A percentile compares a stretch with the other conserved stretches of the same genome.
These are phyloP conservation scores for Beauveria asiatica DNA, from an alignment of 2,329 filamentous ascomycete genomes.

Conservation along the genomic window DNA sequence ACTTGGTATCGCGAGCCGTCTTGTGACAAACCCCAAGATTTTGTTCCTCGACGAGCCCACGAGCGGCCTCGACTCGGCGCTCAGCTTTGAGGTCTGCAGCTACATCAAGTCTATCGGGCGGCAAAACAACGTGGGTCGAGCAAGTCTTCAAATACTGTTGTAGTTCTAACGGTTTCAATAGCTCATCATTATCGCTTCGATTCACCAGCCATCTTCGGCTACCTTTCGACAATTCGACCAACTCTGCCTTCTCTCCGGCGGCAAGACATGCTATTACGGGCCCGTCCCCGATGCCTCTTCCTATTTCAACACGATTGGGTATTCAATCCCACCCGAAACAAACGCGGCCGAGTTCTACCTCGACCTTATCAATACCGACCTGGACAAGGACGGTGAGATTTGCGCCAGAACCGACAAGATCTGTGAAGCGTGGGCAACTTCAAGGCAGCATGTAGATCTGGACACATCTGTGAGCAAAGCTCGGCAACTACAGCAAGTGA, in stretches of 20 bases:
- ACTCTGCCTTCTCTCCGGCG: constrained; percentile 62
- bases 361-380: constrained; percentile 71
- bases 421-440: constrained; percentile 19
- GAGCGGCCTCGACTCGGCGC: constrained; percentile 71
- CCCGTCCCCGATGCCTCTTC: constrained; percentile 44
- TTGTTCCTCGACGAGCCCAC: constrained; percentile 81
- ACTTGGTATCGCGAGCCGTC: constrained; percentile 68
- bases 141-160: neutral
- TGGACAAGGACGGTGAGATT: constrained; percentile 42
- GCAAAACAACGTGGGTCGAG: constrained; percentile 50
- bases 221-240: constrained; percentile 78
- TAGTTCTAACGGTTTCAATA: constrained; percentile 21
- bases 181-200: constrained; percentile 72
- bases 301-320: constrained; percentile 56
- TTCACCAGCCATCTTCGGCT: constrained; percentile 75
- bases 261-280: constrained; percentile 67
- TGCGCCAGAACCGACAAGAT: constrained; percentile 27
- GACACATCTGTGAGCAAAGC: neutral
- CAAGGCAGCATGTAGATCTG: constrained; percentile 1
- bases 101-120: constrained; percentile 61
- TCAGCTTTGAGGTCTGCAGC: constrained; percentile 66
- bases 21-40: constrained; percentile 73
- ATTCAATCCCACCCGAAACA: constrained; percentile 57
- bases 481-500: constrained; percentile 15
- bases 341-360: constrained; percentile 78